Base-by-base conservation (phyloP, 2,329 filamentous ascomycete genomes). In the Cytospora leucostoma region DNA sequence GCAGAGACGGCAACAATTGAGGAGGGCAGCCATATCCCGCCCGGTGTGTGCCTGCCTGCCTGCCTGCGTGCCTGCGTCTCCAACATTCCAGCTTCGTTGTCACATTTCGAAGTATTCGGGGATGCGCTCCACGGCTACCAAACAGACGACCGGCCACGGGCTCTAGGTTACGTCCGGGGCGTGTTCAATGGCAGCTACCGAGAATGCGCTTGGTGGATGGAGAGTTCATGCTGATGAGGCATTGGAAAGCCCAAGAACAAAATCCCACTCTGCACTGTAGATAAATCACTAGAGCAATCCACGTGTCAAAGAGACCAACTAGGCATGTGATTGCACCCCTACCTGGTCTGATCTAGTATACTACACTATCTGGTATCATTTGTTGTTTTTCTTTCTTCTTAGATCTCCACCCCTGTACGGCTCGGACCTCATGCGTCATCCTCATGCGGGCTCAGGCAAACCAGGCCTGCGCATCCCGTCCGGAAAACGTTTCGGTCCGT, bases 341-440 rank as follows among this genome's bases (percentile, higher is more conserved):
- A 47, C 35, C 37, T 51, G 37, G 33, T 56, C 44, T 56, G 32
- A 27, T 47, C 35, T 59, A 17, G 19, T 34, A 63, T 60, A 40
- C 33, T 50, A 59, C 40, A 50, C 44, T 40, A 52, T 33, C 21
- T 52, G 61, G 57, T 64, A 66, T 66, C 61, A 58, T 60, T 56
- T 55, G 44, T 47, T 47, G 33, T 37, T 40, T 51, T 49, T 32
- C 44, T 49, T 7, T 61, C 57, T 21, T 50, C 37, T 32, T 27
- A 12, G 8, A 38, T 32, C n/a, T 55, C 33, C 19, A 19, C 11
- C 19, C 27, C 1, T 7, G 11, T 11, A 11, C 7, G 13, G 15
- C 2, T 37, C 38, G 13, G 10, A 17, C 15, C 5, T n/a, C n/a
- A 47, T 47, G n/a, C 44, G 44, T 19, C 44, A 47, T 21, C n/a